These are phyloP conservation scores for Lipomyces kockii DNA, from an alignment of 805 yeast species.

Conservation along the genomic window DNA sequence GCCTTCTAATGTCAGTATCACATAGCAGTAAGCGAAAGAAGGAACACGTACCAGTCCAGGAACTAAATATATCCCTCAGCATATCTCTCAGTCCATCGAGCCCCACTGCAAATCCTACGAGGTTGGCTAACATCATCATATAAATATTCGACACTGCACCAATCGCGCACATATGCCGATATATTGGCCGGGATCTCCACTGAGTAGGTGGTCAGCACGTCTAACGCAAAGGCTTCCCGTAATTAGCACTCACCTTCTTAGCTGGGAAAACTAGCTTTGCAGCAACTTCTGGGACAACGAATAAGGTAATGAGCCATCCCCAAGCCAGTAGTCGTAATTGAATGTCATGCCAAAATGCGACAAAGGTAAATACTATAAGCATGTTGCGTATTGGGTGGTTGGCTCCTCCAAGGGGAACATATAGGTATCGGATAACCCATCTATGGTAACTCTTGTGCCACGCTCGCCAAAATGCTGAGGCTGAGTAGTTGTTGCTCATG, in stretches of 20 bases:
- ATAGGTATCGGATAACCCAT: constrained; percentile 87
- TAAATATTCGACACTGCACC: constrained; percentile 92
- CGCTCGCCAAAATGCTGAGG: constrained; percentile 96
- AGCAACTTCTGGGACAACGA: constrained; percentile 81
- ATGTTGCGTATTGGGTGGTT: constrained; percentile 72
- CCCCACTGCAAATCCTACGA: constrained; percentile 94
- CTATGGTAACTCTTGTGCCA: constrained; percentile 96
- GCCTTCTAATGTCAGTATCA: constrained; percentile 14
- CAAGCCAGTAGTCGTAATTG: constrained; percentile 82
- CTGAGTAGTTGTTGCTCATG: constrained; percentile 90
- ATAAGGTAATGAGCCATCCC: constrained; percentile 94
- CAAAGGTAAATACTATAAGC: constrained; percentile 87
- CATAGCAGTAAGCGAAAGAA: not conserved
- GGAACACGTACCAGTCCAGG: constrained; percentile 58
- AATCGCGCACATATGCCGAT: constrained; percentile 75
- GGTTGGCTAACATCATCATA: constrained; percentile 97
- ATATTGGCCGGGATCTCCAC: constrained; percentile 63
- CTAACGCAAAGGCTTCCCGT: not conserved
- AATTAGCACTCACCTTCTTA: constrained; percentile 28
- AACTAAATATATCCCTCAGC: constrained; percentile 70
- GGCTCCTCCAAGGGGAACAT: constrained; percentile 89
- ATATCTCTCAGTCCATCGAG: constrained; percentile 76
- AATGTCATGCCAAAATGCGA: constrained; percentile 98
- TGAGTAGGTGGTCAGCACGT: constrained; percentile 36
- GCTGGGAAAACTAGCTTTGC: constrained; percentile 54